Conservation (phyloP, 2,329 filamentous ascomycete species). For the Aspergillus aculeatinus region DNA sequence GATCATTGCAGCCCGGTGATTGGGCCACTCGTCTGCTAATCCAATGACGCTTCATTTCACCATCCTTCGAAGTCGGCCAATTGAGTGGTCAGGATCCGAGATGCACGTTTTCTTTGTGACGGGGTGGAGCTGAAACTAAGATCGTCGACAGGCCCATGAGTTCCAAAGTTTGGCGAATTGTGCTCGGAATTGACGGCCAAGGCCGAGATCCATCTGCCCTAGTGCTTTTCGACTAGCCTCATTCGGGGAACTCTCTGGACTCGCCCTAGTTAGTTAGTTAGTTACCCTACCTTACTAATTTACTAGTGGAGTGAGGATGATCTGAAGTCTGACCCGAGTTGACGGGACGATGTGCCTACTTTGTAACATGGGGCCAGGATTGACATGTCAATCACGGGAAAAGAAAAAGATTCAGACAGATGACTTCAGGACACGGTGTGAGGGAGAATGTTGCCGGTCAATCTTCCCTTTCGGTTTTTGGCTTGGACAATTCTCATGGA, state of each 20-base stretch:
- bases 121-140: constrained; percentile 17
- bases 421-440: neutral
- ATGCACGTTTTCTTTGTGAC: constrained; percentile 19
- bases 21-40: constrained; percentile 14
- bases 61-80: constrained; percentile 18
- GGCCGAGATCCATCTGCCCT: constrained; percentile 14
- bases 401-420: neutral
- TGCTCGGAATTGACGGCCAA: constrained; percentile 18
- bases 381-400: constrained; percentile 1
- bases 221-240: constrained; percentile 2
- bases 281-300: neutral
- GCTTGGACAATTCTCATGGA: no score
- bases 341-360: constrained; percentile 20
- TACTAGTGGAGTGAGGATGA: constrained; percentile 10
- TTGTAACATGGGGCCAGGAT: neutral
- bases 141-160: constrained; percentile 20
- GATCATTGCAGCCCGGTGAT: constrained; percentile 17
- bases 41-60: constrained; percentile 23
- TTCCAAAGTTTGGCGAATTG: constrained; percentile 7
- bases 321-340: constrained; percentile 20
- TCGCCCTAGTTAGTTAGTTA: neutral
- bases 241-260: neutral
- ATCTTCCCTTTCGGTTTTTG: no score
- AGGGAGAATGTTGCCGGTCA: no score
- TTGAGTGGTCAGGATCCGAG: constrained; percentile 6